Base-by-base conservation (phyloP, 352 stramenopile species). In the Globisporangium cystogenes region DNA sequence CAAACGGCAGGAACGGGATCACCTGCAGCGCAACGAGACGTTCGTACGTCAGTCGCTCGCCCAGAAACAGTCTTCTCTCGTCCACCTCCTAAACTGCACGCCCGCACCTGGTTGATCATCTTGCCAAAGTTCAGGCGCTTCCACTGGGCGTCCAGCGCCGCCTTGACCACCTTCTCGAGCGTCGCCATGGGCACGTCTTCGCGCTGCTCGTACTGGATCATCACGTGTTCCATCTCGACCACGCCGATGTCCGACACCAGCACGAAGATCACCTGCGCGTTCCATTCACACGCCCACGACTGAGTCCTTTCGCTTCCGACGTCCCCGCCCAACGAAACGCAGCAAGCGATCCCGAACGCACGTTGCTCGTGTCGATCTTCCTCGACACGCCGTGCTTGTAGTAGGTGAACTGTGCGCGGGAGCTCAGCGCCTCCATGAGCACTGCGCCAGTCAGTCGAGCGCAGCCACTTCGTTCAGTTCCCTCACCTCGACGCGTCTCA, bases 161-260 rank as follows among this genome's bases (percentile, higher is more conserved):
- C 55, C 49, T 95, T 95, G 37, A 96, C 84, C 7, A 76, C 71
- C 55, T 86, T 80, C 57, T 90, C 72, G 14, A 93, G 73, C 29
- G 78, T 64, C 4, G 73, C 55, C 4, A 66, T 67, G 0, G 83
- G 78, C n/a, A 87, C 74, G 24, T 86, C 73, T 31, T 84, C 69
- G 12, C 84, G 72, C n/a, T 64, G 74, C 18, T 86, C 66, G 54
- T 94, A 87, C 44, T 90, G 69, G 57, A 95, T 83, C 66, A 96
- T 82, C 16, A 93, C 69, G n/a, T 89, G 72, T 49, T 91, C 78
- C 75, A 96, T 93, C 37, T 90, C 77, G 10, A 67, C 62, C 14
- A 88, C 81, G 11, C 87, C 87, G 60, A 96, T 95, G 55, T 96
- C 87, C 14, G 86, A 96, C 47, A 96, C 82, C 11, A 96, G 68